Evolutionary conservation across 139 green algal genomes (phyloP).

Genomic region (Coelastrella sp.): DNA sequence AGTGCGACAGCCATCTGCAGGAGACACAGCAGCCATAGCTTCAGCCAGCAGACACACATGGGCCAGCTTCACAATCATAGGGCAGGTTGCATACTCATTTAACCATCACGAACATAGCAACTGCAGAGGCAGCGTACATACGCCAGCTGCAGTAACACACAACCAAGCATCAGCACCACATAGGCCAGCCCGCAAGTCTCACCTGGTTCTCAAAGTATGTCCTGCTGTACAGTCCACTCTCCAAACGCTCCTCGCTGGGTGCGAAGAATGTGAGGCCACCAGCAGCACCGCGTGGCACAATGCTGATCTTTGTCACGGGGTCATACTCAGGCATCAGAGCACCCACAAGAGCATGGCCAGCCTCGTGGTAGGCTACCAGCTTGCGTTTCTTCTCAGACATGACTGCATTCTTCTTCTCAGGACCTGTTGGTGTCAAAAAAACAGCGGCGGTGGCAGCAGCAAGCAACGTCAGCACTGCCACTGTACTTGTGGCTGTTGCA

Average conservation of each 20-base stretch:
- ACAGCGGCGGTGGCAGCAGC: not conserved
- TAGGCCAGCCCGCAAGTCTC: not conserved
- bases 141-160: too few relatives aligned
- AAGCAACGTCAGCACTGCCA: not conserved
- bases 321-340: conserved; percentile 99
- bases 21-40: not conserved
- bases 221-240: conserved; percentile 91
- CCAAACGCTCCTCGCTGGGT: conserved; percentile 91
- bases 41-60: too few relatives aligned
- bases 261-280: conserved; percentile 98
- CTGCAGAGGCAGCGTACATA: too few relatives aligned
- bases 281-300: conserved; percentile 95
- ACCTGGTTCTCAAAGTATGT: conserved; percentile 90
- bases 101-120: too few relatives aligned
- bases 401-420: conserved; percentile 98
- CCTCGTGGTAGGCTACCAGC: conserved; percentile 98
- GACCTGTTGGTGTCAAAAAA: conserved; percentile 70
- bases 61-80: too few relatives aligned
- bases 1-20: conserved; percentile 92
- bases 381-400: conserved; percentile 97
- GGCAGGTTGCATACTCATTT: too few relatives aligned
- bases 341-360: conserved; percentile 92
- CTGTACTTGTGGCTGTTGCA: not conserved
- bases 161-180: too few relatives aligned
- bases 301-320: conserved; percentile 99